Evolutionary conservation across 1,139 yeast species (phyloP), one percentile per base, ranked within the genome.

Genomic region (Diutina siamensis): DNA sequence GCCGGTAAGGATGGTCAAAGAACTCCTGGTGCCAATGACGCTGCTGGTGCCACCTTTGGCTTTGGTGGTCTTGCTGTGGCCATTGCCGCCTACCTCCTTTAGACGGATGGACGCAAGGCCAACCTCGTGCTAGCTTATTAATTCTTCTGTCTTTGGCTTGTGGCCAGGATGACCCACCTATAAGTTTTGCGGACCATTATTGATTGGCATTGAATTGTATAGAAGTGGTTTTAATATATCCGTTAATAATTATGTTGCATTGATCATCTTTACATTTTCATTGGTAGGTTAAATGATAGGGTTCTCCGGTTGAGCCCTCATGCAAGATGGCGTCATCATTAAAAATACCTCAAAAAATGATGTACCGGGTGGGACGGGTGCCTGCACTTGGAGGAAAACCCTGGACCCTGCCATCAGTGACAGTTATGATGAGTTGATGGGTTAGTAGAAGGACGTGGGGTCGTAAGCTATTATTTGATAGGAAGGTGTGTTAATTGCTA

Each of bases 41-140:
- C 42, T 25, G 42, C 19, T n/a, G 12, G 5, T 8, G 18, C 13
- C n/a, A 4, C 32, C 20, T 15, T 8, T 12, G 42, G 42, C 22
- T 15, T 38, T 20, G 42, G 42, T 15, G 42, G 42, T 15, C 17
- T 17, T 27, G 32, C 13, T 25, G 42, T 38, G n/a, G 42, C 42
- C 32, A 13, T 38, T 7, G 42, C 42, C 7, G 42, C 42, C 32
- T 25, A 4, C 17, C 21, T 38, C 33, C 42, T 38, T 25, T 38
- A 38, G 15, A n/a, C n/a, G n/a, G n/a, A n/a, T n/a, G n/a, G n/a
- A n/a, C n/a, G n/a, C n/a, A n/a, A n/a, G n/a, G n/a, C n/a, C n/a
- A n/a, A n/a, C n/a, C n/a, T n/a, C n/a, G n/a, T 25, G 28, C 10
- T 25, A 10, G 9, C 28, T 25, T 25, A 10, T 10, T 25, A 25